Evolutionary conservation across 2,329 filamentous ascomycete genomes (phyloP).

Genomic region (Aschersonia sp.): DNA sequence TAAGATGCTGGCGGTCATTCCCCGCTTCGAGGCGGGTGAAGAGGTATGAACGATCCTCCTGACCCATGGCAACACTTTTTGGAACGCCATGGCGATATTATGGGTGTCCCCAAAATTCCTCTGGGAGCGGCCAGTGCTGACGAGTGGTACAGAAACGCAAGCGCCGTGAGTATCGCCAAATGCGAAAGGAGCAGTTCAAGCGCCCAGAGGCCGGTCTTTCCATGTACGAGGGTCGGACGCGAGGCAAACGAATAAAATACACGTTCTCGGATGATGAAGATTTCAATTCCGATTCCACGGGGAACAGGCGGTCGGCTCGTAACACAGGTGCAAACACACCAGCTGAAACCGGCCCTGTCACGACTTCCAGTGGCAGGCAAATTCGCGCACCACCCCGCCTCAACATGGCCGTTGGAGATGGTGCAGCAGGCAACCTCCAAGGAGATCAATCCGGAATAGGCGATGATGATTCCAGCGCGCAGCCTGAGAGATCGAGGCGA

Average conservation of each 20-base stretch:
- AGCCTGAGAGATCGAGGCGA: slow-evolving; percentile 33
- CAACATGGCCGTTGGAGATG: slow-evolving; percentile 45
- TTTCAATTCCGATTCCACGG: slow-evolving; percentile 47
- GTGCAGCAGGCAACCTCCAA: slow-evolving; percentile 29
- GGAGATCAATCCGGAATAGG: slow-evolving; percentile 26
- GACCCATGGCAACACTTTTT: not conserved
- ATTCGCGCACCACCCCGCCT: slow-evolving; percentile 54
- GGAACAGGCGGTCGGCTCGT: slow-evolving; percentile 51
- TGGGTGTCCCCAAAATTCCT: no score
- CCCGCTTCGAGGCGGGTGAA: slow-evolving; percentile 84
- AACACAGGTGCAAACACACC: slow-evolving; percentile 64
- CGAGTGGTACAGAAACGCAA: slow-evolving; percentile 59
- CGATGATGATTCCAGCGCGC: slow-evolving; percentile 24
- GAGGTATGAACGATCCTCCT: slow-evolving; percentile 44
- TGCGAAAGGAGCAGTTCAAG: slow-evolving; percentile 74
- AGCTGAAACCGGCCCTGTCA: slow-evolving; percentile 45
- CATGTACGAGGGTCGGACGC: slow-evolving; percentile 87
- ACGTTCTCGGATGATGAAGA: slow-evolving; percentile 87
- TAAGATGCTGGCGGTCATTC: slow-evolving; percentile 65
- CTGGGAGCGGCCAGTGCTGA: slow-evolving; percentile 4
- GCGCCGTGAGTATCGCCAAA: slow-evolving; percentile 78
- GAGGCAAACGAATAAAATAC: slow-evolving; percentile 92
- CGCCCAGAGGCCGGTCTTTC: slow-evolving; percentile 82
- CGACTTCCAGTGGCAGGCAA: slow-evolving; percentile 80
- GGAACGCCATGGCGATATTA: no score